These are phyloP conservation scores for Alternaria viburni DNA, from an alignment of 2,329 filamentous ascomycete species.

Conservation along the genomic window DNA sequence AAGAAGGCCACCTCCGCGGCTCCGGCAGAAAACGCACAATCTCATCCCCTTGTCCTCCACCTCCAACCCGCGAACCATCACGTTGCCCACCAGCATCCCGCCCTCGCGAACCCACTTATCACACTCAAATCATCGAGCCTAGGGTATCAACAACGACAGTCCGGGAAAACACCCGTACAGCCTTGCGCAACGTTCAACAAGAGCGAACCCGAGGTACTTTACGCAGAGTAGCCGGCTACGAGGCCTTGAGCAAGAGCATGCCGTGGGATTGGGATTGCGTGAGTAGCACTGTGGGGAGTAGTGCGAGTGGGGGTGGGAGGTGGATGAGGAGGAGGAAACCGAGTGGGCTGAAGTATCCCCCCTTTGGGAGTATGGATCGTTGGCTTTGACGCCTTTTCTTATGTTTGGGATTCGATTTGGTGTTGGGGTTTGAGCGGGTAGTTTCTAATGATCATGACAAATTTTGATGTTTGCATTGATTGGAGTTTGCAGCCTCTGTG, in stretches of 20 bases:
- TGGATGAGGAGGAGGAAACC: slow-evolving; percentile 11
- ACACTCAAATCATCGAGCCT: slow-evolving; percentile 36
- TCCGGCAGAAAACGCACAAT: slow-evolving; percentile 24
- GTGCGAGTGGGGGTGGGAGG: slow-evolving; percentile 7
- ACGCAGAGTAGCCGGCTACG: slow-evolving; percentile 39
- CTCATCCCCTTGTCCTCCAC: slow-evolving; percentile 21
- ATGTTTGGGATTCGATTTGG: too few species aligned
- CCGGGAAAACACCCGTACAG: slow-evolving; percentile 33
- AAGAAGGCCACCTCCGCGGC: slow-evolving; percentile 23
- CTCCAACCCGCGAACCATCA: slow-evolving; percentile 18
- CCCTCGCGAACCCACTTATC: slow-evolving; percentile 34
- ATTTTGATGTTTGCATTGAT: too few species aligned
- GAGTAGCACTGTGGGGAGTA: slow-evolving; percentile 33
- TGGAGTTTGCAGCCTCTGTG: too few species aligned
- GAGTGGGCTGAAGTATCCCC: slow-evolving; percentile 32
- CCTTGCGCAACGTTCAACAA: slow-evolving; percentile 25
- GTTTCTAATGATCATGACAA: too few species aligned
- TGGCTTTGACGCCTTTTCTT: background rate
- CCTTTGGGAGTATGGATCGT: slow-evolving; percentile 33
- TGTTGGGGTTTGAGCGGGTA: too few species aligned
- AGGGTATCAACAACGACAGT: slow-evolving; percentile 18
- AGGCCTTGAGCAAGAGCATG: slow-evolving; percentile 36
- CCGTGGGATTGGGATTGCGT: slow-evolving; percentile 47
- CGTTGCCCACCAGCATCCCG: slow-evolving; percentile 3
- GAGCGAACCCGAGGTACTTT: slow-evolving; percentile 21